phyloP scores from a whole-genome alignment of 257 asterid genomes.

The Przewalskia tangutica region DNA sequence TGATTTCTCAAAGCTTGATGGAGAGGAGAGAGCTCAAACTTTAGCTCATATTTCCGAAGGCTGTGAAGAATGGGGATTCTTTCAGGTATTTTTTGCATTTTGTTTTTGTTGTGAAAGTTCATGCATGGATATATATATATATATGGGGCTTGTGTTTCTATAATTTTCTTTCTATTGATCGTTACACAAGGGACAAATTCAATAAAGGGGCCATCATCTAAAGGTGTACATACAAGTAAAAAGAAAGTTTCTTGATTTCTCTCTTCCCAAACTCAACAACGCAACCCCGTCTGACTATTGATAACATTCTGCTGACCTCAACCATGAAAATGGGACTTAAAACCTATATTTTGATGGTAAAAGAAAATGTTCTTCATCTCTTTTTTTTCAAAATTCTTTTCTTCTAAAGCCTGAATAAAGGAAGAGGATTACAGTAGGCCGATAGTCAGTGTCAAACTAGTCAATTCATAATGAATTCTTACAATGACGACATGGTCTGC shows the following conservation, averaged over 20 bases:
- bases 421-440: not conserved
- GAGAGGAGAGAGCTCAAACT: conserved; percentile 40
- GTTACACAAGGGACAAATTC: not conserved
- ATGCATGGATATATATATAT: not conserved
- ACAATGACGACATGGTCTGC: not conserved
- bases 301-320: too few relatives aligned
- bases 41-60: conserved; percentile 38
- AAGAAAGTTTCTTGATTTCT: not conserved
- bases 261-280: not conserved
- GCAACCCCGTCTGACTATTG: not conserved
- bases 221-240: not conserved
- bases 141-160: not conserved
- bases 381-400: not conserved
- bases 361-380: not conserved
- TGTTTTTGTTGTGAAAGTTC: not conserved
- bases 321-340: not conserved
- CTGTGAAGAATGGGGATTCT: conserved; percentile 60
- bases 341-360: not conserved
- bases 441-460: not conserved
- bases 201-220: not conserved
- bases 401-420: not conserved
- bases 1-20: conserved; percentile 43
- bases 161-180: not conserved
- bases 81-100: conserved; percentile 31
- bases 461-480: not conserved